Evolutionary conservation across 441 rosid species (phyloP).

Genomic region (Heliophila coronopifolia): DNA sequence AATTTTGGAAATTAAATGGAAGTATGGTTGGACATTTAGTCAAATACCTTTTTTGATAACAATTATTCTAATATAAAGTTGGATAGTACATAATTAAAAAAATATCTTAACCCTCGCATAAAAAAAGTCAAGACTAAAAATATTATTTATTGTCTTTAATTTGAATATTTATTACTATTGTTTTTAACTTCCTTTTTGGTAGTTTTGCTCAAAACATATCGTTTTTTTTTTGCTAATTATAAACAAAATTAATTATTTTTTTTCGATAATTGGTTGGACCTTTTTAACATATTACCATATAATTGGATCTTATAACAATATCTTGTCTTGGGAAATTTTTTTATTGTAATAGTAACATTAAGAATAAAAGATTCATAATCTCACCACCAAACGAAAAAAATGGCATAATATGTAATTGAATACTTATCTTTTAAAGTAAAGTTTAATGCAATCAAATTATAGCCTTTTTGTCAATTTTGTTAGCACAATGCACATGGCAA

Average conservation of each 20-base stretch:
- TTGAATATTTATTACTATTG: too few relatives aligned
- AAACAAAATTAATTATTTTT: neutral
- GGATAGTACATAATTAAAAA: constrained; percentile 13
- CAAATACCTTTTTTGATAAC: constrained; percentile 14
- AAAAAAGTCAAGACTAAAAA: constrained; percentile 1
- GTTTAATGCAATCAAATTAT: constrained; percentile 16
- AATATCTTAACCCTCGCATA: constrained; percentile 17
- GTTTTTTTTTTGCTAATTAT: neutral
- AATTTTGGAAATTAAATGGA: constrained; percentile 15
- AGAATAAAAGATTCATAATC: neutral
- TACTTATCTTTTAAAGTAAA: constrained; percentile 3
- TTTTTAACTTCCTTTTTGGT: too few relatives aligned
- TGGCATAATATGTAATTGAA: neutral
- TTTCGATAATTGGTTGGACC: neutral
- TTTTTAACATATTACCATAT: neutral
- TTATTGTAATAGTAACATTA: neutral
- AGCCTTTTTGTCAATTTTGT: constrained; percentile 19
- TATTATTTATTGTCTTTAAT: neutral
- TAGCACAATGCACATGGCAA: constrained; percentile 29
- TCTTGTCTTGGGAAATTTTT: neutral
- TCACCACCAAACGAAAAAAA: neutral
- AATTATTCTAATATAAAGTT: constrained; percentile 18
- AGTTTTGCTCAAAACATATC: neutral
- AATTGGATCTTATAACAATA: neutral
- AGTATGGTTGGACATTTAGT: constrained; percentile 21